A percentile compares a stretch with the other conserved stretches of the same genome.
Evolutionary conservation across 441 rosid species (phyloP).

Genomic region (Jatropha multifida): DNA sequence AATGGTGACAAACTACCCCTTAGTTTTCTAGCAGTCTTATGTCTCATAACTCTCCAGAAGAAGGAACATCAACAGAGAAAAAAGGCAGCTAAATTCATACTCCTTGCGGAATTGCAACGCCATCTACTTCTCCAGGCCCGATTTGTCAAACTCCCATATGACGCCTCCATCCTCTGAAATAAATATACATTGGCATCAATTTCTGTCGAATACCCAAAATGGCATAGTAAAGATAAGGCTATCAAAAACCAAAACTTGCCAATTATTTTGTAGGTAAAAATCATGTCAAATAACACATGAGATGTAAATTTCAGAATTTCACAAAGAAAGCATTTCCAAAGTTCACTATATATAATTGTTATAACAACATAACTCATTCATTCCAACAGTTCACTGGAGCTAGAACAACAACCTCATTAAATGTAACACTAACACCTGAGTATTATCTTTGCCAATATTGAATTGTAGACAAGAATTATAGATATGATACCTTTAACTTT

Average conservation of each 20-base stretch:
- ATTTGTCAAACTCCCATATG: slow-evolving; percentile 47
- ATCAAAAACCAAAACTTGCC: not conserved
- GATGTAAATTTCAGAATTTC: no score
- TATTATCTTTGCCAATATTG: not conserved
- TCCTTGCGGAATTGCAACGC: not conserved
- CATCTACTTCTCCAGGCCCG: slow-evolving; percentile 7
- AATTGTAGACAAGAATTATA: not conserved
- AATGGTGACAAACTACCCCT: no score
- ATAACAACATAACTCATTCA: not conserved
- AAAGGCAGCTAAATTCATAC: no score
- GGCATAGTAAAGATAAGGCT: not conserved
- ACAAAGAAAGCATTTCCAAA: not conserved
- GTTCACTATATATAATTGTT: not conserved
- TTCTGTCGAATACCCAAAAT: not conserved
- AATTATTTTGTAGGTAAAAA: not conserved
- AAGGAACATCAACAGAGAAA: not conserved
- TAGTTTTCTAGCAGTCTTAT: no score
- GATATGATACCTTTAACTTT: slow-evolving; percentile 62
- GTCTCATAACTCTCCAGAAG: not conserved
- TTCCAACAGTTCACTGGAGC: not conserved
- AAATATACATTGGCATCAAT: not conserved
- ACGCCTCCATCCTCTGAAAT: slow-evolving; percentile 47
- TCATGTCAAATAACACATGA: not conserved
- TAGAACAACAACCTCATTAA: not conserved
- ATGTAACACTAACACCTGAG: not conserved